phyloP scores from a whole-genome alignment of 2,329 filamentous ascomycete genomes.

The Fusarium floridanum region DNA sequence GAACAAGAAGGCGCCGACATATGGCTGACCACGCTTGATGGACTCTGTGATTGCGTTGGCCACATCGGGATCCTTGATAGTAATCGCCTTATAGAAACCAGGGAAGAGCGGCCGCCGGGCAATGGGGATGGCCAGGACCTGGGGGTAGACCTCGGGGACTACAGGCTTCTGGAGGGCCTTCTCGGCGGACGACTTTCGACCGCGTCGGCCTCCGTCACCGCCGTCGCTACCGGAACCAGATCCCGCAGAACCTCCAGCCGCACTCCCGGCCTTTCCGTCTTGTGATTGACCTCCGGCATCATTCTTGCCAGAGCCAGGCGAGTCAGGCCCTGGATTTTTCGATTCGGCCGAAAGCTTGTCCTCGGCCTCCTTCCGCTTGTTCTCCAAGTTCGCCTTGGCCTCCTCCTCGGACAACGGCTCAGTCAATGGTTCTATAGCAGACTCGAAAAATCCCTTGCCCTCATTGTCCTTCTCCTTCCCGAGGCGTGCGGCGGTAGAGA shows the following conservation, averaged over 20 bases:
- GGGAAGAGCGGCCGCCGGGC: constrained; percentile 94
- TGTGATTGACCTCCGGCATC: constrained; percentile 52
- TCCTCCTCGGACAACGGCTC: constrained; percentile 67
- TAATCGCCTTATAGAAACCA: constrained; percentile 99
- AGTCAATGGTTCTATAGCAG: constrained; percentile 54
- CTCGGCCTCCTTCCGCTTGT: constrained; percentile 57
- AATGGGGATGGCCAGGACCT: constrained; percentile 97
- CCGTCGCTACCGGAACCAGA: constrained; percentile 67
- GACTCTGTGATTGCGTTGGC: constrained; percentile 94
- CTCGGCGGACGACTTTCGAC: constrained; percentile 78
- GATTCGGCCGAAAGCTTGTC: constrained; percentile 63
- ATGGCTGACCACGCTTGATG: constrained; percentile 96
- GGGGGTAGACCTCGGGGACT: constrained; percentile 95
- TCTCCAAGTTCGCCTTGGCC: constrained; percentile 63
- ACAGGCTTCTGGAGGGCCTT: constrained; percentile 86
- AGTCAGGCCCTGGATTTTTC: constrained; percentile 58
- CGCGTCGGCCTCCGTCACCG: constrained; percentile 76
- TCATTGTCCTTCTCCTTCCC: constrained; percentile 54
- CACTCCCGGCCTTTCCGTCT: constrained; percentile 69
- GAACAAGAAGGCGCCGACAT: constrained; percentile 96
- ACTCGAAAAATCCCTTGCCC: constrained; percentile 65
- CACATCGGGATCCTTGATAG: constrained; percentile 92
- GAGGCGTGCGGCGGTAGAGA: constrained; percentile 53
- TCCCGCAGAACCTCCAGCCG: constrained; percentile 65
- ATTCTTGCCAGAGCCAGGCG: constrained; percentile 60